phyloP scores from a whole-genome alignment of 371 early-diverging fungal species.

The Mucor irregularis region DNA sequence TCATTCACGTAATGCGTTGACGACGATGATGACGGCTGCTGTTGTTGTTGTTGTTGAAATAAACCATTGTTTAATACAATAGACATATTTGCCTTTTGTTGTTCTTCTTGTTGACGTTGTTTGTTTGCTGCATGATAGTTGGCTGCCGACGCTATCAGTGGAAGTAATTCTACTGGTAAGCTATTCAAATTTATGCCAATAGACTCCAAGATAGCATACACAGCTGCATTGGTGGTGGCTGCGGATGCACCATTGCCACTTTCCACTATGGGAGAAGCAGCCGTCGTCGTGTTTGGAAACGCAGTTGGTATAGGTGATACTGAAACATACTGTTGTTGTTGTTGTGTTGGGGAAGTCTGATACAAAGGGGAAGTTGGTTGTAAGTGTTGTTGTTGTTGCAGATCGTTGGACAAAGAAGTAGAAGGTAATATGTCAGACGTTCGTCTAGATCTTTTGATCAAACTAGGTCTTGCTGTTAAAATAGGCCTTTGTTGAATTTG shows the following conservation, averaged over 20 bases:
- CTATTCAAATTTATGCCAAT: constrained; percentile 27
- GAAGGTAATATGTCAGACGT: constrained; percentile 7
- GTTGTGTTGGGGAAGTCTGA: neutral
- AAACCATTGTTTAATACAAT: neutral
- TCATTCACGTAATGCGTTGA: no score
- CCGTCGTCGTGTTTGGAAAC: no score
- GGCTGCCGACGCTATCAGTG: constrained; percentile 29
- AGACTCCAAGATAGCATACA: constrained; percentile 28
- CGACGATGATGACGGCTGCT: no score
- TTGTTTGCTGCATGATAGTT: constrained; percentile 28
- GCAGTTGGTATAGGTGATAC: neutral
- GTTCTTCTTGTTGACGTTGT: constrained; percentile 10
- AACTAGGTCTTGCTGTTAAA: neutral
- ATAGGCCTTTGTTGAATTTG: constrained; percentile 12
- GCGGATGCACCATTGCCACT: neutral
- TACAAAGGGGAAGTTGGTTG: neutral
- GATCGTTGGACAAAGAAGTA: neutral
- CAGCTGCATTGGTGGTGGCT: constrained; percentile 18
- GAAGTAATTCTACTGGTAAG: constrained; percentile 26
- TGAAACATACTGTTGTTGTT: neutral
- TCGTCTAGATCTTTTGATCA: constrained; percentile 13
- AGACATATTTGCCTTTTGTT: neutral
- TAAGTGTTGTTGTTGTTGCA: neutral
- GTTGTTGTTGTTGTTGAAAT: neutral
- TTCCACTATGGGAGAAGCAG: no score